Evolutionary conservation across 2,329 filamentous ascomycete species (phyloP).

Genomic region (Claviceps pusilla): DNA sequence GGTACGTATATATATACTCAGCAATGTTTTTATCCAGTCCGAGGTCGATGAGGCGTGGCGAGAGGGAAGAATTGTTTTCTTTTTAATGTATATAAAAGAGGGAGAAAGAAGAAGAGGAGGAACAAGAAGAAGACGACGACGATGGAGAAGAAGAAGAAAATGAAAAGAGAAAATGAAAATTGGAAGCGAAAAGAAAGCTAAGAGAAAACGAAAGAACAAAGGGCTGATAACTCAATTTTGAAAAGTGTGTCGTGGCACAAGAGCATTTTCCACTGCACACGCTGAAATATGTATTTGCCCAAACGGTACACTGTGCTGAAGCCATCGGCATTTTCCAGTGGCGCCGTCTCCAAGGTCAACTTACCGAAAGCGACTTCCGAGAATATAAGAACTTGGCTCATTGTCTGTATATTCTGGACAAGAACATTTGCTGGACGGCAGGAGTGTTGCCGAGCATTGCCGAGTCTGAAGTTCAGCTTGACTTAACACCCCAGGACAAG

Average conservation of each 20-base stretch:
- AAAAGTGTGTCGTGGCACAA: not conserved
- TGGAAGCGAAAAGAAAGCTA: too few relatives aligned
- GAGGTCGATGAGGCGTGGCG: too few relatives aligned
- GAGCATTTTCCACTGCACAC: not conserved
- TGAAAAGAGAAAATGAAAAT: too few relatives aligned
- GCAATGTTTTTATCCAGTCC: too few relatives aligned
- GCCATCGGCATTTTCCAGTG: not conserved
- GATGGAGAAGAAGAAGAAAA: too few relatives aligned
- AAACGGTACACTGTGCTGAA: not conserved
- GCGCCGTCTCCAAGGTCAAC: not conserved
- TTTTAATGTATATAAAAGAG: too few relatives aligned
- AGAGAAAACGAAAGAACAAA: too few relatives aligned
- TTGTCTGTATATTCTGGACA: not conserved
- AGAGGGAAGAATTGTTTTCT: too few relatives aligned
- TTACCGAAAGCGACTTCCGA: not conserved
- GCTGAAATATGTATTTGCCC: not conserved
- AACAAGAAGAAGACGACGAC: too few relatives aligned
- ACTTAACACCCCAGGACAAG: not conserved
- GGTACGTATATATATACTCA: not conserved
- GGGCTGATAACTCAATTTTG: too few relatives aligned
- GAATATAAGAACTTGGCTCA: not conserved
- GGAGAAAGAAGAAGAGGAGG: too few relatives aligned
- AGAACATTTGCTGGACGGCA: not conserved
- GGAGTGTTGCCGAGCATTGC: not conserved
- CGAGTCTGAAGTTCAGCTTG: not conserved